Evolutionary conservation across 306 rosid genomes (phyloP), one percentile per base, ranked within the genome.

Genomic region (Arachis hypogaea): DNA sequence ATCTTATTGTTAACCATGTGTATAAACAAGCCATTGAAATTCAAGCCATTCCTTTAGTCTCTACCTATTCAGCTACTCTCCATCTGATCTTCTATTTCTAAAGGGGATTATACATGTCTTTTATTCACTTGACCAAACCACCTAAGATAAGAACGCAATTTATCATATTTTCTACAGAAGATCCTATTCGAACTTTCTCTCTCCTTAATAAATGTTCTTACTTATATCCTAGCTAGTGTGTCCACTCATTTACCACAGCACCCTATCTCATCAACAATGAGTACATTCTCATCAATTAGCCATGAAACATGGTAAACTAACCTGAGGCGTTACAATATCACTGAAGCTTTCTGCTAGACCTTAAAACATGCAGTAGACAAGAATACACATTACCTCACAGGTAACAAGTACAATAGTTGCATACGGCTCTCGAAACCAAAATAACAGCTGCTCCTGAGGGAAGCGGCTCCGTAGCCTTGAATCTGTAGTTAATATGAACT

Each of bases 391-490:
- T 87, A 92, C 99, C 96, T 95, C 99, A 82, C 99, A 95, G 16
- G 98, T 87, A 79, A 95, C 97, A 29, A 95, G 96, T 38, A 95
- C 90, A 11, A 93, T 73, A 71, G 96, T 92, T 50, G 98, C 96
- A 77, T 90, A 90, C 2, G 99, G 99, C 84, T 95, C 98, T 38
- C 98, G 92, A 59, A 95, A 95, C 98, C 96, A 95, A 84, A 92
- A 89, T 49, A 95, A 79, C 54, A 82, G 82, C 69, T 92, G 98
- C 88, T 95, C 99, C 76, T 85, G 95, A 5, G 98, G 99, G 73
- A 89, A 95, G 68, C 98, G 86, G 79, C 97, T 95, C 45, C 99
- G 96, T 14, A 95, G 96, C 80, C 99, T 92, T 5, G 96, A 79
- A 82, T 95, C 99, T 7, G 97, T 92, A 56, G 99, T 95, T 80